Evolutionary conservation across 75 land plant species (phyloP).

Genomic region (Sequoiadendron giganteum): DNA sequence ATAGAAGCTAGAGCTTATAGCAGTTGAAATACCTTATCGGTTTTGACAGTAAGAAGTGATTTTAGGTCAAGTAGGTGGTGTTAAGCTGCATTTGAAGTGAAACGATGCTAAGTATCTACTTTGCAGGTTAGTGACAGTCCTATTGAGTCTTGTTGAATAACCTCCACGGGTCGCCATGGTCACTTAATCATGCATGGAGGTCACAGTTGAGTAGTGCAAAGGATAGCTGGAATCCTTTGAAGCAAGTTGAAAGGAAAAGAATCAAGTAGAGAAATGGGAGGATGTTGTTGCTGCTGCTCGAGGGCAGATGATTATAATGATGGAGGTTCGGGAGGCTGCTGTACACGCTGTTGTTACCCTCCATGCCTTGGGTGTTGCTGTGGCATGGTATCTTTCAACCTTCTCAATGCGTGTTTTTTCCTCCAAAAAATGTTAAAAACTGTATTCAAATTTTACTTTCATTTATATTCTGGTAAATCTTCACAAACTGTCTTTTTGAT

Average conservation of each 20-base stretch:
- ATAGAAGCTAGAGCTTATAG: neutral
- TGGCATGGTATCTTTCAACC: constrained; percentile 1
- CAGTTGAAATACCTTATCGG: neutral
- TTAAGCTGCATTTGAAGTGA: neutral
- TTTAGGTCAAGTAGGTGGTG: neutral
- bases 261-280: constrained; percentile 7
- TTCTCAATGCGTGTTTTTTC: neutral
- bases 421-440: neutral
- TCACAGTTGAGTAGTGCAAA: neutral
- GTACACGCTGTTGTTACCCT: neutral
- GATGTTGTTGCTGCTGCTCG: constrained; percentile 11
- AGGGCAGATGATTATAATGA: constrained; percentile 3
- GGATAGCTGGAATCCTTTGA: neutral
- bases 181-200: constrained; percentile 2
- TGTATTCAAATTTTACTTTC: neutral
- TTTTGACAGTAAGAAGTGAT: neutral
- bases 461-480: neutral
- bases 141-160: neutral
- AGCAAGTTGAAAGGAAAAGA: neutral
- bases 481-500: neutral
- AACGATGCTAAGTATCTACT: neutral
- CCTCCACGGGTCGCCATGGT: constrained; percentile 5
- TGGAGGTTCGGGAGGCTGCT: neutral
- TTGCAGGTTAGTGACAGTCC: neutral
- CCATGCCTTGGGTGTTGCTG: constrained; percentile 3